Percentiles rank a stretch among this genome's conserved stretches.
Conservation (phyloP, 305 asterid genomes). For the Stenogyne calaminthoides region DNA sequence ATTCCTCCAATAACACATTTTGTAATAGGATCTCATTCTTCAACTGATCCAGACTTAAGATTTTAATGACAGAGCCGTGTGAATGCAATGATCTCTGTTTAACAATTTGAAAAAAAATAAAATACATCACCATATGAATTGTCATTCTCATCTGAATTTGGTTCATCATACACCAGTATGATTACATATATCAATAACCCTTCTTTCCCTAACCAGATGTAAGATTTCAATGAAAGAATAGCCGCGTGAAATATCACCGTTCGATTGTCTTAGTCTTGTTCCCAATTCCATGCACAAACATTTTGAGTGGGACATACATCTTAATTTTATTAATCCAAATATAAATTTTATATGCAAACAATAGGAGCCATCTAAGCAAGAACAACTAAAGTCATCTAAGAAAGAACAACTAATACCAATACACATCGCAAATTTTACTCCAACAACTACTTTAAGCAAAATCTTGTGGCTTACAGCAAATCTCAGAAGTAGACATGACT, state of each 20-base stretch:
- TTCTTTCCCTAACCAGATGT: not conserved
- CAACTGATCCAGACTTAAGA: not conserved
- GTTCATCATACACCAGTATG: not conserved
- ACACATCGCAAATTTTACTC: not conserved
- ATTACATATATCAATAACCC: not conserved
- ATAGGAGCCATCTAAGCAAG: constrained; percentile 14
- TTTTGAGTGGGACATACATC: constrained; percentile 6
- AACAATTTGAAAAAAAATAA: not conserved
- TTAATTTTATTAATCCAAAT: not conserved
- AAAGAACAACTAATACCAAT: constrained; percentile 7
- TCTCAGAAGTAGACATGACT: constrained; percentile 52
- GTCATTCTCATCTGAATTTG: not conserved
- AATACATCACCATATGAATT: not conserved
- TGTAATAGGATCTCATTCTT: not conserved
- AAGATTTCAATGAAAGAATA: not conserved
- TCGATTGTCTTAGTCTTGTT: not conserved
- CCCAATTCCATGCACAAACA: not conserved
- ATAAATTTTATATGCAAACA: not conserved
- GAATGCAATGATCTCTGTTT: not conserved
- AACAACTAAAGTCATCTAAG: constrained; percentile 7
- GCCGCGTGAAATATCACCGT: not conserved
- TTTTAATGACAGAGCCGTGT: not conserved
- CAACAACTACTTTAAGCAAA: constrained; percentile 13
- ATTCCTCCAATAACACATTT: not conserved
- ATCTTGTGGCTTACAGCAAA: constrained; percentile 42